These are phyloP conservation scores for Exserohilum rostratum DNA, from an alignment of 2,329 filamentous ascomycete genomes.

Conservation along the genomic window DNA sequence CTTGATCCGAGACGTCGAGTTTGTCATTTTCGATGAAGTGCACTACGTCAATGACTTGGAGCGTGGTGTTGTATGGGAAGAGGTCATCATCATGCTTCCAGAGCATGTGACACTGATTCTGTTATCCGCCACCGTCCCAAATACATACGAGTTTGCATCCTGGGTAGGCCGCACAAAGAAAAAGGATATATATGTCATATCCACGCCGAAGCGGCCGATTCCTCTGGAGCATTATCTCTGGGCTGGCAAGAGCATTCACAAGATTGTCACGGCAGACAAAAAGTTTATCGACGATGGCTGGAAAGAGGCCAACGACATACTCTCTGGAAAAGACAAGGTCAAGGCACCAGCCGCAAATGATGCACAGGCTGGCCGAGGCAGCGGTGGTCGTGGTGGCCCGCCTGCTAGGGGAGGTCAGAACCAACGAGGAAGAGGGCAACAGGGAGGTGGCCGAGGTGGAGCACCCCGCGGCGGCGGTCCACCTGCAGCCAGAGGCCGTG, in stretches of 20 bases:
- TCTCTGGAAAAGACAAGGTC: conserved; percentile 81
- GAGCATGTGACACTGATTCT: conserved; percentile 96
- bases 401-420: conserved; percentile 57
- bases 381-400: conserved; percentile 53
- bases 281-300: conserved; percentile 89
- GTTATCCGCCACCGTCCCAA: conserved; percentile 94
- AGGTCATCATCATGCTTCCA: conserved; percentile 99
- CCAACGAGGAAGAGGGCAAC: conserved; percentile 56
- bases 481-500: conserved; percentile 64
- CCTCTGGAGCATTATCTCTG: conserved; percentile 96
- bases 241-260: conserved; percentile 90
- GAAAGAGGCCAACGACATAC: conserved; percentile 86
- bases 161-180: conserved; percentile 98
- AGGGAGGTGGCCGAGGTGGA: conserved; percentile 53
- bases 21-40: conserved; percentile 98
- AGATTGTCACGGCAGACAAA: conserved; percentile 93
- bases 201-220: conserved; percentile 91
- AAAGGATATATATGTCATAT: conserved; percentile 99
- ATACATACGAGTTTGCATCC: conserved; percentile 96
- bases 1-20: conserved; percentile 94
- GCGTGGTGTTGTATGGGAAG: conserved; percentile 97
- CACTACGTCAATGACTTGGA: conserved; percentile 98
- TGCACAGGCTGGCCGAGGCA: conserved; percentile 59
- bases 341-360: conserved; percentile 61
- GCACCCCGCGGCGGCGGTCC: conserved; percentile 62